Evolutionary conservation across 2,329 filamentous ascomycete genomes (phyloP).

Genomic region (Sporothrix schenckii): DNA sequence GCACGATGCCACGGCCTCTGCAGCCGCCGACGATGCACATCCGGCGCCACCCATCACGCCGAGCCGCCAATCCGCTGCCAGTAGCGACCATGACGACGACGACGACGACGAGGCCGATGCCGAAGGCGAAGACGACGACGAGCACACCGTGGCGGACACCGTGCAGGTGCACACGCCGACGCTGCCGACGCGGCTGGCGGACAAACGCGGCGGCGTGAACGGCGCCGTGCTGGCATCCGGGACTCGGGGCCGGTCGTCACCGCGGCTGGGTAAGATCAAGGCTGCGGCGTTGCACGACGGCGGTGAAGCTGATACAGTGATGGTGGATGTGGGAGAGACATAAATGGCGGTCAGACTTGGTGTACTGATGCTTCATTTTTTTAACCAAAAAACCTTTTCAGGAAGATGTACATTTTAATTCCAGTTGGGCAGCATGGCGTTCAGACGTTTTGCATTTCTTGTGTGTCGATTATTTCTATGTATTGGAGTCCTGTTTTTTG

Average conservation of each 20-base stretch:
- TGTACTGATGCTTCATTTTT: too few relatives aligned
- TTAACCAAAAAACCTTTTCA: too few relatives aligned
- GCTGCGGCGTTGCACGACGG: slow-evolving; percentile 15
- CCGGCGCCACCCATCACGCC: background rate
- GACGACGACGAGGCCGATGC: slow-evolving; percentile 43
- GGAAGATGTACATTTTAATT: slow-evolving; percentile 12
- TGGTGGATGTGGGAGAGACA: slow-evolving; percentile 37
- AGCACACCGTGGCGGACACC: slow-evolving; percentile 37
- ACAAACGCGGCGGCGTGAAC: slow-evolving; percentile 37
- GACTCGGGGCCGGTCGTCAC: slow-evolving; percentile 37
- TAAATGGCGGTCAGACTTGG: background rate
- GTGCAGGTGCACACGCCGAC: slow-evolving; percentile 46
- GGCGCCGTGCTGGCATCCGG: slow-evolving; percentile 32
- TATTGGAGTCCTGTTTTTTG: background rate
- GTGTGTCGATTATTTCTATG: slow-evolving; percentile 3
- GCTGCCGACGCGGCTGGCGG: slow-evolving; percentile 37
- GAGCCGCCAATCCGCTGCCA: background rate
- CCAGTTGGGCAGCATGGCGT: slow-evolving; percentile 15
- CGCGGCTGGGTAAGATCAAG: slow-evolving; percentile 36
- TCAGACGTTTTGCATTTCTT: slow-evolving; percentile 11
- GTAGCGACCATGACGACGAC: slow-evolving; percentile 40
- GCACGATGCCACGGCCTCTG: too few relatives aligned
- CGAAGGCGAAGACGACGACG: slow-evolving; percentile 33
- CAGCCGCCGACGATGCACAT: background rate
- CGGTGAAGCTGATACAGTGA: slow-evolving; percentile 38